Base-by-base conservation (phyloP, 2,329 filamentous ascomycete genomes). In the Cladophialophora carrionii region DNA sequence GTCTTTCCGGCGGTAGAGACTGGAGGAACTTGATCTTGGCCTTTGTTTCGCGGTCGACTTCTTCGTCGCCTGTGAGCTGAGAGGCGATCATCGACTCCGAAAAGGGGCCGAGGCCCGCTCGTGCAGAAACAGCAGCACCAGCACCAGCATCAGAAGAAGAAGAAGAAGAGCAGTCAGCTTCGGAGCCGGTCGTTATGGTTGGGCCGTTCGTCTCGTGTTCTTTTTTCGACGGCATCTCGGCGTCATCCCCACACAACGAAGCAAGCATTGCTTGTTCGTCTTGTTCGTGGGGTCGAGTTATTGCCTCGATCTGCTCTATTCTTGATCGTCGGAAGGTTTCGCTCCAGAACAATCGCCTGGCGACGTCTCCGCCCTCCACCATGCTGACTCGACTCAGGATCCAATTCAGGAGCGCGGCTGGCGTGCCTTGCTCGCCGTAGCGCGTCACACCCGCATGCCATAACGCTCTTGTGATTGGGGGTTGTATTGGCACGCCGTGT, bases 361-460 rank as follows among this genome's bases (percentile, higher is more conserved):
- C 79, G 5, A 80, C 75, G 22, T 78, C 74, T 3, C 73, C 64
- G 0, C 80, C 80, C 66, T 85, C 83, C 14, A 80, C 71, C 29
- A 74, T 67, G 37, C 70, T 67, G 22, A 84, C 77, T n/a, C 79
- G 66, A n/a, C 71, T 66, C 49, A 83, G 68, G 5, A 85, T 78
- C 71, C 78, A 84, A 34, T 73, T 69, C 61, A 82, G 75, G 63
- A 76, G 75, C 31, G 68, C 68, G 0, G 69, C 71, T 12, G 76
- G 70, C 2, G 70, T 64, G 1, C 76, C 76, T 34, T 76, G 74
- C 22, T 77, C 73, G 17, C 81, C 75, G 43, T 76, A 78, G 17
- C 82, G 75, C 26, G 79, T 74, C 26, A 85, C 74, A 17, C 81
- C 83, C 24, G 81, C 79, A 68, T 80, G 76, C 63, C 83, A 82